Percentiles rank a stretch among this genome's conserved stretches.
These are phyloP conservation scores for Alternaria triticimaculans DNA, from an alignment of 2,329 filamentous ascomycete genomes.

Conservation along the genomic window DNA sequence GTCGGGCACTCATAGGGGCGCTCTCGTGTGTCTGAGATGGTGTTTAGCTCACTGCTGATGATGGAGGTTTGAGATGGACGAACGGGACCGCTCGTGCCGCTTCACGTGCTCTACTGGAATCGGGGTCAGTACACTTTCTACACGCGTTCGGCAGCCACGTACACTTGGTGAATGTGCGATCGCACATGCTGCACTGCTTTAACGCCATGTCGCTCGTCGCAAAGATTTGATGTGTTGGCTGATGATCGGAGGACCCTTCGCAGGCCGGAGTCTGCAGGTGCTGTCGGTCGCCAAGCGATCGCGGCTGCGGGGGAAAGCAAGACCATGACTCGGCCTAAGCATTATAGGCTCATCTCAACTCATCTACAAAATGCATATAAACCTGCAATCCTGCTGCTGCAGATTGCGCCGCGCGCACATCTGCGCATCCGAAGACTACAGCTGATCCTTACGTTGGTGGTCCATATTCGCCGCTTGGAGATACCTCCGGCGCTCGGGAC, in stretches of 20 bases:
- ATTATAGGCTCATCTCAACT: conserved; percentile 38
- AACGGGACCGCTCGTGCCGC: conserved; percentile 63
- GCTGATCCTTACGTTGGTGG: conserved; percentile 3
- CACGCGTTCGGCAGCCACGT: background rate
- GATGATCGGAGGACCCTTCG: conserved; percentile 22
- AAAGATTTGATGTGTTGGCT: conserved; percentile 16
- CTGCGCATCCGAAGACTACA: conserved; percentile 2
- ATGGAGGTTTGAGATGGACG: conserved; percentile 24
- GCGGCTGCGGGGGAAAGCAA: conserved; percentile 37
- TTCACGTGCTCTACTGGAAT: conserved; percentile 57
- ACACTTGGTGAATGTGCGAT: conserved; percentile 61
- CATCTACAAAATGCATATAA: conserved; percentile 37
- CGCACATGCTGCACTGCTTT: conserved; percentile 55
- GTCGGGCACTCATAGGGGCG: conserved; percentile 61
- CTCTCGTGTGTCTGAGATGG: conserved; percentile 58
- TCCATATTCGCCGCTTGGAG: background rate
- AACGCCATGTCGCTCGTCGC: conserved; percentile 39
- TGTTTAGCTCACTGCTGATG: conserved; percentile 26
- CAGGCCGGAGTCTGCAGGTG: conserved; percentile 22
- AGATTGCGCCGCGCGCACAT: conserved; percentile 33
- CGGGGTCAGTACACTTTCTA: conserved; percentile 8
- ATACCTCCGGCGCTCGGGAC: background rate
- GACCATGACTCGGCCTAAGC: conserved; percentile 37
- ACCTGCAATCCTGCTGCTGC: conserved; percentile 28
- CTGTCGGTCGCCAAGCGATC: conserved; percentile 26